Percentiles rank a stretch among this genome's conserved stretches.
Conservation (phyloP, 2,329 filamentous ascomycete species). For the Xylaria sp. region DNA sequence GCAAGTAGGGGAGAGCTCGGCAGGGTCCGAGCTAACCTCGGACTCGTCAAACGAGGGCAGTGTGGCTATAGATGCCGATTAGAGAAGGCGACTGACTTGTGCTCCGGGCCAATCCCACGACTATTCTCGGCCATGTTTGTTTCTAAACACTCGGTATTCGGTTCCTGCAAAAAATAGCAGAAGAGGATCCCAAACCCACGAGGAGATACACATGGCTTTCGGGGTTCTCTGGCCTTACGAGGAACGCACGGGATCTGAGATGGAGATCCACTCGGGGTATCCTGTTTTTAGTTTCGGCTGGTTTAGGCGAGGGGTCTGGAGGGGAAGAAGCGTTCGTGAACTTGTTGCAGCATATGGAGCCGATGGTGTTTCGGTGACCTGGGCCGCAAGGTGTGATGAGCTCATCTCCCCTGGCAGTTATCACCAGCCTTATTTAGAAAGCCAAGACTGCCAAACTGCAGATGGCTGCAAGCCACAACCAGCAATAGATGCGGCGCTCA, state of each 20-base stretch:
- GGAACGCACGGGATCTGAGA: slow-evolving; percentile 5
- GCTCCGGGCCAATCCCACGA: not conserved
- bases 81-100: not conserved
- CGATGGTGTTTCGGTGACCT: slow-evolving; percentile 24
- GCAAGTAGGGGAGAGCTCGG: not conserved
- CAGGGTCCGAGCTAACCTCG: not conserved
- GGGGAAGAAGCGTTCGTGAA: slow-evolving; percentile 11
- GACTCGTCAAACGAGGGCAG: not conserved
- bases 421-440: slow-evolving; percentile 31
- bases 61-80: not conserved
- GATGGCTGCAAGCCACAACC: slow-evolving; percentile 29
- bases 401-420: not conserved
- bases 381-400: slow-evolving; percentile 10
- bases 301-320: slow-evolving; percentile 10
- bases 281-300: slow-evolving; percentile 34
- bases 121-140: slow-evolving; percentile 1
- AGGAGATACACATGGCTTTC: slow-evolving; percentile 32
- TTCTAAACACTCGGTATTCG: not conserved
- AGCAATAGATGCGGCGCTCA: slow-evolving; percentile 19
- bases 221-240: slow-evolving; percentile 11
- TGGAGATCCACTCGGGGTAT: slow-evolving; percentile 4
- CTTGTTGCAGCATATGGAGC: slow-evolving; percentile 7
- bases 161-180: slow-evolving; percentile 30
- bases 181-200: slow-evolving; percentile 26
- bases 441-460: slow-evolving; percentile 28